Base-by-base conservation (phyloP, 352 stramenopile genomes). In the Phytophthora nicotianae region DNA sequence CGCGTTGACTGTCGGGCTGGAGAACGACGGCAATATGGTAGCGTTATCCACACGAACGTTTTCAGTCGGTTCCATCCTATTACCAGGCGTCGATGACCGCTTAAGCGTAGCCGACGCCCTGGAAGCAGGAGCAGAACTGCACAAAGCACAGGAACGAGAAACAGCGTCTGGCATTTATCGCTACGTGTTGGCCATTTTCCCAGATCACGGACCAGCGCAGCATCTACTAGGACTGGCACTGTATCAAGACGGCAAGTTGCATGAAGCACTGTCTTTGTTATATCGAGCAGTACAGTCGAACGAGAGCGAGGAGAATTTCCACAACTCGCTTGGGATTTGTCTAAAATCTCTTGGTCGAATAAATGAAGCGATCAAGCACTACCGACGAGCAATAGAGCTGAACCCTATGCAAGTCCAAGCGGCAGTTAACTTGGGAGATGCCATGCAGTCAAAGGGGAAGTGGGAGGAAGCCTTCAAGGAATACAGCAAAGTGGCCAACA, bases 11-110 rank as follows among this genome's bases (percentile, higher is more conserved):
- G 82, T 75, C 1, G 74, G 72, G 4, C 72, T 95, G 4, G 62
- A 89, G 32, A 77, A 74, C 52, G 17, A 53, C 40, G 78, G 73
- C 19, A 72, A 75, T 21, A 67, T 91, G 40, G 56, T 92, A 13
- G 82, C 70, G 7, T 56, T 89, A 11, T 95, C 86, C 11, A 81
- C 81, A 55, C 75, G 86, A 1, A 75, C 70, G 7, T 91, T 95
- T 49, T 64, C 79, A 6, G 82, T 93, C 14, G 83, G 64, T 0
- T 84, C 79, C 0, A 55, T 91, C 23, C 24, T 72, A 0, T 32
- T 81, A 17, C 51, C 67, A 6, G 61, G 57, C 2, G 46, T 69
- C 0, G 23, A 53, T 3, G 37, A 43, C 7, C 72, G 65, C 3
- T 40, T 91, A 47, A 85, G 81, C 20, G 56, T 93, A 16, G 55